Base-by-base conservation (phyloP, 805 yeast species). In the Candida saitoana region DNA sequence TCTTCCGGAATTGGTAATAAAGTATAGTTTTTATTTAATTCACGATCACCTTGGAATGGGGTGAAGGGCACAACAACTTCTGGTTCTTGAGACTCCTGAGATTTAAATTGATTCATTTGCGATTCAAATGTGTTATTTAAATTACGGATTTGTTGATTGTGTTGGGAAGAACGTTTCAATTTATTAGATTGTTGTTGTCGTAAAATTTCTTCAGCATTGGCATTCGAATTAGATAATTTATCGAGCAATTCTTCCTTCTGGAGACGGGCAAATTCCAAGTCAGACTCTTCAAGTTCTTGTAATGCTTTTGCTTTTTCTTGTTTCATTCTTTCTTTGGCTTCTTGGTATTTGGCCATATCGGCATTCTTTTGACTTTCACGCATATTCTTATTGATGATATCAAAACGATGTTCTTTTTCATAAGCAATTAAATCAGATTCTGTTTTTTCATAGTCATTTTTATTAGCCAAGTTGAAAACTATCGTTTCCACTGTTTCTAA, bases 21-120 rank as follows among this genome's bases (percentile, higher is more conserved):
- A 8, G 61, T 65, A 62, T 79, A 89, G 20, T 75, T 70, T 41
- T 71, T 70, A 18, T 69, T 62, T 5, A 67, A 46, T 44, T 84
- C 82, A 46, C 93, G 73, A 63, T 91, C 98, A 35, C 97, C 97
- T 56, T 83, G 81, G 65, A 91, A 91, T 6, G 98, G 98, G 8
- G 98, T 89, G 60, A 90, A 91, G 14, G 98, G 98, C 5, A 60
- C 50, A 12, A 47, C 57, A 8, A 44, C 56, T 20, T 56, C 61
- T 22, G 45, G 49, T 20, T 44, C 49, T 12, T 58, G 34, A 44
- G 57, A 47, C 43, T 55, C 50, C 29, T 57, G 39, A 14, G 64
- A 57, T 33, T 60, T 54, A 36, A 53, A 34, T 40, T 56, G 53
- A 48, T 65, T 60, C 42, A 67, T 65, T 47, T 62, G 66, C 36